Conservation (phyloP, 768 basidiomycete species). For the Kwoniella mangroviensis region DNA sequence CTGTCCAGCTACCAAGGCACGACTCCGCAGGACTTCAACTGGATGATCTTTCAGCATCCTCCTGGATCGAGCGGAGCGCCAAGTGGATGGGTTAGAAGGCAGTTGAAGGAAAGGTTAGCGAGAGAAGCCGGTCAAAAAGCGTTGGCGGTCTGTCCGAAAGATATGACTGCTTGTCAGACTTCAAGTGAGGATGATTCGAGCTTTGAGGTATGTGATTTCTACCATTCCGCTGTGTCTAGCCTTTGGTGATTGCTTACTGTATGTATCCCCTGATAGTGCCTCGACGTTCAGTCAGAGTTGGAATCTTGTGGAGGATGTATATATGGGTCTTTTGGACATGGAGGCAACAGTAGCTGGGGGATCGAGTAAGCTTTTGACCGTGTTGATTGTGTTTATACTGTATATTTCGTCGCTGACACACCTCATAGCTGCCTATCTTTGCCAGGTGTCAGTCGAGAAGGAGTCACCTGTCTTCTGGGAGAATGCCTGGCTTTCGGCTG, state of each 20-base stretch:
- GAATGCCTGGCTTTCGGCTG: slow-evolving; percentile 9
- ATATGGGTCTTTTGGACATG: neutral
- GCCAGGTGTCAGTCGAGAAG: slow-evolving; percentile 5
- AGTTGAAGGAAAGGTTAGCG: neutral
- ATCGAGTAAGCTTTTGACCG: neutral
- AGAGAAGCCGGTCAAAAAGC: neutral
- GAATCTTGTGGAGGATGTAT: slow-evolving; percentile 15
- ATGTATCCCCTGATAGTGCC: neutral
- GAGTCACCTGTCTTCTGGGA: slow-evolving; percentile 1
- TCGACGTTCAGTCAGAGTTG: slow-evolving; percentile 1
- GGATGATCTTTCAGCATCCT: slow-evolving; percentile 6
- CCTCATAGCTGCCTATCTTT: slow-evolving; percentile 9
- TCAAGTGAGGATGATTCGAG: neutral
- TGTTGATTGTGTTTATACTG: neutral
- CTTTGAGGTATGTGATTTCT: slow-evolving; percentile 1
- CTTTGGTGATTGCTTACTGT: neutral
- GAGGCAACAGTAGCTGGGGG: neutral
- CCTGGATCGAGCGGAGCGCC: slow-evolving; percentile 1
- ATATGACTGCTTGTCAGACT: slow-evolving; percentile 6
- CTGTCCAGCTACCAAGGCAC: neutral
- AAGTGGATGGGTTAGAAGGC: neutral
- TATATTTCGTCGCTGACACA: neutral
- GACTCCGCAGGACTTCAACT: neutral
- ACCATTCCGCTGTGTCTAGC: no score
- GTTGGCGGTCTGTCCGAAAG: neutral